Evolutionary conservation across 1,284 basidiomycete species (phyloP), one percentile per base, ranked within the genome.

Genomic region (Moesziomyces sp.): DNA sequence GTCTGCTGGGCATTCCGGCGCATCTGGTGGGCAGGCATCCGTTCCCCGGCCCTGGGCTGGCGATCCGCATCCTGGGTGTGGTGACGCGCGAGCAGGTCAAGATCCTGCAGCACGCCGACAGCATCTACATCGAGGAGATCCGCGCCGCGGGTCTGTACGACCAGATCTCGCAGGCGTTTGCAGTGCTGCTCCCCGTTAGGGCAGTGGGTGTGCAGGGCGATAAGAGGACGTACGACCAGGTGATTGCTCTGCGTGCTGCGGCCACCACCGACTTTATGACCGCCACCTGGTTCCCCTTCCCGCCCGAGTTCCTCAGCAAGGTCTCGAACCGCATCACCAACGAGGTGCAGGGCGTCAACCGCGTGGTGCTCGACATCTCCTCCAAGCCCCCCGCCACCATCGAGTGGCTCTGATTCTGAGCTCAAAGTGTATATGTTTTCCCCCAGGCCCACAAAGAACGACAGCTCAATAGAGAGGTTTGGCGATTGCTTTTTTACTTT

Each of bases 191-290:
- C n/a, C 96, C 96, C 23, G 95, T 99, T 47, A 91, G 91, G 78
- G 96, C 96, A 3, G 97, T 99, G 46, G 96, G 97, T 72, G 97
- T 99, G 21, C 95, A 97, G 90, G 97, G 97, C 44, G 97, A 99
- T 85, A 90, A 90, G 82, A 88, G 97, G 84, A 99, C 97, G 14
- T 99, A 99, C 82, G 95, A 99, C 82, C 96, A 98, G 88, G 92
- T 91, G 51, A 83, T 88, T 57, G 67, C 81, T 0, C 66, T 84
- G 8, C 63, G 82, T 0, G 82, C 82, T 4, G 82, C 81, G 0
- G 73, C 78, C 28, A 84, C 82, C 0, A 83, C 79, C 44, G 82
- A 84, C 62, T 84, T 84, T 50, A 84, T 84, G 82, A 84, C 82
- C 10, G 82, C 82, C 1, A 84, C 82, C 10, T 84, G 82, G 82